Evolutionary conservation across 345 rosid species (phyloP).

Genomic region (Triadica sebifera): DNA sequence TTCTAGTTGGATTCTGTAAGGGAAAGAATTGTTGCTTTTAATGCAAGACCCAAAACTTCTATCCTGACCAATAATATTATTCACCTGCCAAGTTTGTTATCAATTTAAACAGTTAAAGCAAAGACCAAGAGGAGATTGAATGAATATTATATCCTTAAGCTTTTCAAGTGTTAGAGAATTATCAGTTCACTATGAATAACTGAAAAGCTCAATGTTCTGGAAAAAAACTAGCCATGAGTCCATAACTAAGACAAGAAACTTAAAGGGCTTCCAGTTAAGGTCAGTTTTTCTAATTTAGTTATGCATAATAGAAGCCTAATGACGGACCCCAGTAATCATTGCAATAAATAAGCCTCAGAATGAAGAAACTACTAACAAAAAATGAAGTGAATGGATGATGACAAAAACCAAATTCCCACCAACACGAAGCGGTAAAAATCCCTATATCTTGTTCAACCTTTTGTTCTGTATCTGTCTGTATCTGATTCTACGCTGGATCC

Average conservation of each 20-base stretch:
- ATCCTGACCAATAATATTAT: constrained; percentile 33
- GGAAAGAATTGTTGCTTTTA: constrained; percentile 38
- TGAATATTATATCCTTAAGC: not conserved
- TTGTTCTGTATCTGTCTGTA: no score
- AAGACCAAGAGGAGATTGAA: constrained; percentile 8
- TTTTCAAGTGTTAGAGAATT: no score
- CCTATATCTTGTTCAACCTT: not conserved
- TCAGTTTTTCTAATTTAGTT: not conserved
- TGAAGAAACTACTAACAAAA: not conserved
- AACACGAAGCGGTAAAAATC: not conserved
- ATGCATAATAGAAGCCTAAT: not conserved
- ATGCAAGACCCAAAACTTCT: constrained; percentile 28
- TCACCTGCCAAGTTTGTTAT: constrained; percentile 36
- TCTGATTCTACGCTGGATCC: not conserved
- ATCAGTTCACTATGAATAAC: not conserved
- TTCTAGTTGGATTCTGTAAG: constrained; percentile 69
- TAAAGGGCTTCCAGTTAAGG: not conserved
- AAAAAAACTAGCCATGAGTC: not conserved
- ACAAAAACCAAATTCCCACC: not conserved
- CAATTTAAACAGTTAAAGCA: not conserved
- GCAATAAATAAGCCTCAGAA: no score
- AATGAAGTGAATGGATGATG: no score
- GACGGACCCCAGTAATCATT: not conserved
- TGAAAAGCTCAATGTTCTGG: not conserved
- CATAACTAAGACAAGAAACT: not conserved